Evolutionary conservation across 139 green algal species (phyloP).

Genomic region (Gonium pectorale): DNA sequence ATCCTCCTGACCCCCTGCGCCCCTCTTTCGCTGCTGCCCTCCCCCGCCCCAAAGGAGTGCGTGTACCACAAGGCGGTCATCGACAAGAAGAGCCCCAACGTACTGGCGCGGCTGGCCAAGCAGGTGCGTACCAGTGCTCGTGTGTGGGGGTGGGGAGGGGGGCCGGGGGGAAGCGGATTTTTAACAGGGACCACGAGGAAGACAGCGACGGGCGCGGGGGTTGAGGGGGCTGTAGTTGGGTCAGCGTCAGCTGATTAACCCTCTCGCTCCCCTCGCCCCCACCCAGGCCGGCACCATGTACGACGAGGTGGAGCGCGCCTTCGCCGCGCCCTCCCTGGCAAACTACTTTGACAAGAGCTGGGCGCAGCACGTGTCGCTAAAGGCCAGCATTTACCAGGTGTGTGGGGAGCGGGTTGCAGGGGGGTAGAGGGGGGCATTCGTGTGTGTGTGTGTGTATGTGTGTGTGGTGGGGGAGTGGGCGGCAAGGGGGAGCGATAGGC

Average conservation of each 20-base stretch:
- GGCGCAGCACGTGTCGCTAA: conserved; percentile 49
- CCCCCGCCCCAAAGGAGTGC: conserved; percentile 79
- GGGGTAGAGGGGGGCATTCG: not conserved
- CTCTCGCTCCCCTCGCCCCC: not conserved
- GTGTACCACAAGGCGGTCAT: conserved; percentile 88
- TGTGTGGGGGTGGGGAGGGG: not conserved
- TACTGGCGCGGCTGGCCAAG: conserved; percentile 83
- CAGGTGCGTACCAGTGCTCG: conserved; percentile 54
- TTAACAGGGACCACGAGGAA: not conserved
- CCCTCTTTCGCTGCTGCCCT: conserved; percentile 4
- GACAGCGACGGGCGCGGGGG: not conserved
- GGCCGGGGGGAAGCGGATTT: not conserved
- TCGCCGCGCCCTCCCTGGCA: conserved; percentile 62
- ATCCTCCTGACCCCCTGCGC: not conserved
- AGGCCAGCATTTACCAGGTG: conserved; percentile 44
- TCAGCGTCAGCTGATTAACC: not conserved
- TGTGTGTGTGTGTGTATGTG: no score
- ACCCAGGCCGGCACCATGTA: conserved; percentile 72
- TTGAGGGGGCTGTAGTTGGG: not conserved
- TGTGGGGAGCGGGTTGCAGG: not conserved
- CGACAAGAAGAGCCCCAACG: conserved; percentile 79
- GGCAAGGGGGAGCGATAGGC: no score
- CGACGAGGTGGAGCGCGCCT: conserved; percentile 68
- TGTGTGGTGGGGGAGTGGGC: no score
- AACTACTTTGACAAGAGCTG: conserved; percentile 89